A percentile compares a stretch with the other conserved stretches of the same genome.
phyloP scores from a whole-genome alignment of 495 filamentous ascomycete genomes.

The Aspergillus cristatus region DNA sequence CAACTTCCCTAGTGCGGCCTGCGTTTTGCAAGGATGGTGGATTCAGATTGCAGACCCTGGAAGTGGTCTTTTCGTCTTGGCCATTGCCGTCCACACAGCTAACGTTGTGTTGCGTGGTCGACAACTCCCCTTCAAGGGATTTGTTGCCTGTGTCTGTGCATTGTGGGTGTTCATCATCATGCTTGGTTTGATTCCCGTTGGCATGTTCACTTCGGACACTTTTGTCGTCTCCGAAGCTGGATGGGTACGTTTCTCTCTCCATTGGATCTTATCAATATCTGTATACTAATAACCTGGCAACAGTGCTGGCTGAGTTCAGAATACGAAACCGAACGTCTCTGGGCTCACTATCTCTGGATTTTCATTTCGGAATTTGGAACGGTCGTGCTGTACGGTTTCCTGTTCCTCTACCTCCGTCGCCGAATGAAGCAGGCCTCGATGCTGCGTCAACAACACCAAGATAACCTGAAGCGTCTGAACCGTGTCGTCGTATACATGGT shows the following conservation, averaged over 20 bases:
- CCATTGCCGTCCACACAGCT: constrained; percentile 60
- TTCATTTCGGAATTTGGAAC: constrained; percentile 59
- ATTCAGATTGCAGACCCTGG: constrained; percentile 59
- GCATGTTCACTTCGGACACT: constrained; percentile 40
- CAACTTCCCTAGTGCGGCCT: constrained; percentile 45
- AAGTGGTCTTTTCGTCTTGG: constrained; percentile 58
- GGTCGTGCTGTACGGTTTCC: constrained; percentile 51
- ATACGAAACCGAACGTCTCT: constrained; percentile 53
- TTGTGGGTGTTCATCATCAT: constrained; percentile 52
- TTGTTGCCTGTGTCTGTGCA: constrained; percentile 38
- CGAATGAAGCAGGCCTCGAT: constrained; percentile 29
- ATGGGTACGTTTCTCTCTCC: constrained; percentile 27
- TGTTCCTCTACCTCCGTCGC: constrained; percentile 51
- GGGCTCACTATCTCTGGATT: constrained; percentile 70
- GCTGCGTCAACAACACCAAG: constrained; percentile 24
- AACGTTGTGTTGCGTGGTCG: constrained; percentile 49
- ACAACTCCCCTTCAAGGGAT: constrained; percentile 39
- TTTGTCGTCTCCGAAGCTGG: constrained; percentile 44
- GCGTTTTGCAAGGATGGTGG: constrained; percentile 63
- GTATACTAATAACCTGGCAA: constrained; percentile 3
- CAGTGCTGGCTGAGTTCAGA: constrained; percentile 63
- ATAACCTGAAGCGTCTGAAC: constrained; percentile 29
- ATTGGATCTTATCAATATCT: background rate
- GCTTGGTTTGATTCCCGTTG: constrained; percentile 46
- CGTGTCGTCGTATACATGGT: constrained; percentile 58